Base-by-base conservation (phyloP, 1,284 basidiomycete genomes). In the Neonothopanus nambi region DNA sequence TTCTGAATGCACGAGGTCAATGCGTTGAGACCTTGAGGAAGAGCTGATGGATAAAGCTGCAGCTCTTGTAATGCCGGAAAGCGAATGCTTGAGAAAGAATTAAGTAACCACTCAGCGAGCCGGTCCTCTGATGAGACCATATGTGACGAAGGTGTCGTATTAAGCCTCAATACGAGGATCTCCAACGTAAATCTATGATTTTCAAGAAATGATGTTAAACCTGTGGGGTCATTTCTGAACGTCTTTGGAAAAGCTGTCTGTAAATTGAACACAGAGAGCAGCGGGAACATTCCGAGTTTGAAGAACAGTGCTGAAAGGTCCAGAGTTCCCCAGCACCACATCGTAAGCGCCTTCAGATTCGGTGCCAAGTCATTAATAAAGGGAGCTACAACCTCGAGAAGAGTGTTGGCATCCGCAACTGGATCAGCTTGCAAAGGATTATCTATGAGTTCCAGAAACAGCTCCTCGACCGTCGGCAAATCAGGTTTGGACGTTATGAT, bases 161-260 rank as follows among this genome's bases (percentile, higher is more conserved):
- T 72, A n/a, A 78, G 60, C 20, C 73, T 68, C 20, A 78, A 60
- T 38, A 68, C 67, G 20, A 78, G 52, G 15, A 63, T 60, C 23
- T 65, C 62, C 20, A 78, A 61, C 1, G 64, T 67, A 9, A 59
- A 26, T 3, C 70, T 61, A 23, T 68, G 62, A 13, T 55, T 61
- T 33, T 56, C 52, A 5, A 77, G 62, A 35, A 76, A 57, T 2
- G 56, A 46, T 6, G 66, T 67, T 38, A 78, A 56, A 12, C 72
- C 72, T 13, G 64, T 63, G 2, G 73, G 64, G 51, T 75, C 63
- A 2, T 54, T 38, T 13, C 52, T 54, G 47, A 77, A 69, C 2
- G 71, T 67, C 43, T 64, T 65, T 54, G 75, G 69, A 59, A 77
- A 78, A 7, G 72, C 63, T 33, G 70, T 68, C 15, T 71, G 69